Evolutionary conservation across 1,284 basidiomycete species (phyloP).

Genomic region (Rhizoctonia solani): DNA sequence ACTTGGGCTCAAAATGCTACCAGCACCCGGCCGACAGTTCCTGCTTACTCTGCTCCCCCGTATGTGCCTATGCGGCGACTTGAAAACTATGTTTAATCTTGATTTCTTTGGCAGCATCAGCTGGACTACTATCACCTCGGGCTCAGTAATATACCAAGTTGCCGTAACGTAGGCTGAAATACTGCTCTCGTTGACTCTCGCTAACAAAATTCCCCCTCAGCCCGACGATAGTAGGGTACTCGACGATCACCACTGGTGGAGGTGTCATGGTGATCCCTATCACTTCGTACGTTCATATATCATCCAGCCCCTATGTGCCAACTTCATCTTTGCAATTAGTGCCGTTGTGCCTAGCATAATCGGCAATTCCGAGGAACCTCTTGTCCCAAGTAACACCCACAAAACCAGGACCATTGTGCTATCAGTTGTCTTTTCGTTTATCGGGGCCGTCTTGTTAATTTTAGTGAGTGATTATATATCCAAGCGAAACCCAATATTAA

Average conservation of each 20-base stretch:
- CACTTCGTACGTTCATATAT: background rate
- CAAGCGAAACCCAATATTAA: background rate
- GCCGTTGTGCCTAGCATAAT: background rate
- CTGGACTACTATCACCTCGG: slow-evolving; percentile 20
- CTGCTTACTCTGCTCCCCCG: background rate
- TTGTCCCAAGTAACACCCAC: background rate
- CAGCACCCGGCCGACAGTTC: background rate
- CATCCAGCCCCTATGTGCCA: background rate
- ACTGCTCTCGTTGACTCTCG: background rate
- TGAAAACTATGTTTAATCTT: background rate
- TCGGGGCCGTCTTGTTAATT: slow-evolving; percentile 15
- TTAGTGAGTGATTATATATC: background rate
- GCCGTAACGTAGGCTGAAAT: slow-evolving; percentile 1
- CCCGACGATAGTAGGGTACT: background rate
- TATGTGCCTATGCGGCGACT: background rate
- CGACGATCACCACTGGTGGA: slow-evolving; percentile 11
- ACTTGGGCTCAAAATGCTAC: slow-evolving; percentile 9
- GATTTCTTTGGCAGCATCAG: slow-evolving; percentile 2
- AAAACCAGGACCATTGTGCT: slow-evolving; percentile 23
- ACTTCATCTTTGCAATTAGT: background rate
- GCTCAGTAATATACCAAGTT: background rate
- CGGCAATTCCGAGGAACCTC: background rate
- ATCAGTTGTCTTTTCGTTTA: slow-evolving; percentile 19
- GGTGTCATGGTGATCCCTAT: background rate
- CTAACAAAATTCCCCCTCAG: background rate